A percentile compares a stretch with the other conserved stretches of the same genome.
Conservation (phyloP, 2,329 filamentous ascomycete species). For the Clonostachys sp. region DNA sequence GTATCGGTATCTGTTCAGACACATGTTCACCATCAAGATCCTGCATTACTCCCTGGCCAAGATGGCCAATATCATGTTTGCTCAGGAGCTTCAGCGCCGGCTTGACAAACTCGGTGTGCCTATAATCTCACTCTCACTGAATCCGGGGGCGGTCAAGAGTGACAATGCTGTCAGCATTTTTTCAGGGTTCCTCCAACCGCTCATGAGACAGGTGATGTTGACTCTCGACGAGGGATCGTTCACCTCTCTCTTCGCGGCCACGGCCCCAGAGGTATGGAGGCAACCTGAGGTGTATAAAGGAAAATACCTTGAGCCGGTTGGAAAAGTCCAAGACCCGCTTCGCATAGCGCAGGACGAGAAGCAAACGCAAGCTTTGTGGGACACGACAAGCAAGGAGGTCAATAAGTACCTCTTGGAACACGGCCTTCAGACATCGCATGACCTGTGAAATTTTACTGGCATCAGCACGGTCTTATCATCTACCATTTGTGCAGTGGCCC, state of each 20-base stretch:
- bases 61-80: constrained; percentile 12
- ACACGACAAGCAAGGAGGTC: constrained; percentile 7
- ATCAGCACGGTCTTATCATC: too few species aligned
- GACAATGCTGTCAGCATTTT: neutral
- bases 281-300: constrained; percentile 8
- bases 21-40: constrained; percentile 12
- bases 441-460: neutral
- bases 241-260: constrained; percentile 10
- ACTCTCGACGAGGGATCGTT: constrained; percentile 8
- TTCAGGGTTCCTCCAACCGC: neutral
- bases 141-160: constrained; percentile 10
- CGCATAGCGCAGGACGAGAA: constrained; percentile 4
- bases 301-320: constrained; percentile 9
- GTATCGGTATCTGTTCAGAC: constrained; percentile 3
- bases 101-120: constrained; percentile 7
- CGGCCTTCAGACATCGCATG: neutral
- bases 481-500: too few species aligned
- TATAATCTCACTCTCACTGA: constrained; percentile 8
- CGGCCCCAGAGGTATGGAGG: constrained; percentile 6
- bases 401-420: constrained; percentile 5
- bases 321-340: constrained; percentile 5
- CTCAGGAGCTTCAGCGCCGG: constrained; percentile 11
- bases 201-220: neutral
- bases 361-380: constrained; percentile 8
- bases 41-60: constrained; percentile 13